Base-by-base conservation (phyloP, 192 early-diverging fungal species). In the Coemansia sp. region DNA sequence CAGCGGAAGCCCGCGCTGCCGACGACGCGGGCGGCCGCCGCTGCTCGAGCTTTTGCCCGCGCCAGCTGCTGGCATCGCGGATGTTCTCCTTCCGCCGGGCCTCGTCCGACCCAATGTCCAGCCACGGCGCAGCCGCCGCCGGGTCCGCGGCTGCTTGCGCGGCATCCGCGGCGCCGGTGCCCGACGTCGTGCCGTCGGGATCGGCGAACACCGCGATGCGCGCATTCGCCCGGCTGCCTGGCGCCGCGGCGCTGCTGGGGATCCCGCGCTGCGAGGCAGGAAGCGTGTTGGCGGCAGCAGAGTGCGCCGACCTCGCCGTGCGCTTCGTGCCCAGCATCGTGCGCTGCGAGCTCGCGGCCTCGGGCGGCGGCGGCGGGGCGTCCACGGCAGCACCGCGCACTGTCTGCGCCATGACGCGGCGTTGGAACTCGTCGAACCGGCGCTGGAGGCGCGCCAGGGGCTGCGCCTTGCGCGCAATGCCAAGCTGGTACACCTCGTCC, bases 51-150 rank as follows among this genome's bases (percentile, higher is more conserved):
- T 54, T 87, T 10, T 79, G 64, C 0, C 83, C 85, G 42, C 73
- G 80, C 88, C 86, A 90, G 25, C 58, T 48, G 8, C 68, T 71
- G 4, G 82, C 62, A 35, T 90, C 85, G 4, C 50, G 63, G 5
- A 81, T 35, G 56, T 90, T 89, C 64, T 92, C 88, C 64, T 90
- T 90, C n/a, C 78, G 67, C 5, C 84, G 65, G 13, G 78, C 58
- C 18, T 68, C 65, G 18, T 82, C 67, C 1, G 85, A 75, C 5
- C 86, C 86, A 32, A 81, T 78, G 29, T 88, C 85, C 1, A 18
- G 42, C 88, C 88, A 89, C 8, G 71, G 51, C 5, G 53, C 40
- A 4, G 48, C 4, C 2, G 25, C 29, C 1, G 38, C 33, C 9
- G 37, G 9, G 3, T 19, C 30, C 2, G 70, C 13, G 3, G 42